Evolutionary conservation across 2,329 filamentous ascomycete species (phyloP).

Genomic region (Verticillium nonalfalfae): DNA sequence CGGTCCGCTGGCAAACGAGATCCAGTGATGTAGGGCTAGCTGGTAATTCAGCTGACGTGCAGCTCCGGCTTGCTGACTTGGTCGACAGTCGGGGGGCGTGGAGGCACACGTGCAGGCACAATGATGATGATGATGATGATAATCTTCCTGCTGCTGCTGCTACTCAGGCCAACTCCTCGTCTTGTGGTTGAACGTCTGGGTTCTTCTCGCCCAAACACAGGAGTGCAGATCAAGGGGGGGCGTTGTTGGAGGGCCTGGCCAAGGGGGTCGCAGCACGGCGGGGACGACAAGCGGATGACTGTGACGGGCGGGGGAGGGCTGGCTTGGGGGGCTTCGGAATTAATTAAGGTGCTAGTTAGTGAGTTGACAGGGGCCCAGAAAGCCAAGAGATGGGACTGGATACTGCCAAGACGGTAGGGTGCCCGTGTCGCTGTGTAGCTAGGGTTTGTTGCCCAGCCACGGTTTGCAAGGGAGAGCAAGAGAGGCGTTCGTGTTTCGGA

Average conservation of each 20-base stretch:
- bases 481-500: neutral
- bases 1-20: neutral
- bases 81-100: neutral
- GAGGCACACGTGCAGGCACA: neutral
- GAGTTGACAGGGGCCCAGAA: neutral
- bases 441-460: neutral
- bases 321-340: neutral
- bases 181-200: neutral
- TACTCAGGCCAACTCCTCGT: neutral
- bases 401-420: neutral
- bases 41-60: neutral
- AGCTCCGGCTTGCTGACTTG: neutral
- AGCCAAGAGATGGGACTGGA: slow-evolving; percentile 3
- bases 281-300: neutral
- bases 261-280: neutral
- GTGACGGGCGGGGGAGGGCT: neutral
- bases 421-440: neutral
- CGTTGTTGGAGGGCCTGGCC: neutral
- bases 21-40: neutral
- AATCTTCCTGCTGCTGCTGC: neutral
- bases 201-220: neutral
- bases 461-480: neutral
- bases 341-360: slow-evolving; percentile 2
- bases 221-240: neutral
- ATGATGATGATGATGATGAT: neutral